These are phyloP conservation scores for Ceratocystis lukuohia DNA, from an alignment of 2,329 filamentous ascomycete species.

Conservation along the genomic window DNA sequence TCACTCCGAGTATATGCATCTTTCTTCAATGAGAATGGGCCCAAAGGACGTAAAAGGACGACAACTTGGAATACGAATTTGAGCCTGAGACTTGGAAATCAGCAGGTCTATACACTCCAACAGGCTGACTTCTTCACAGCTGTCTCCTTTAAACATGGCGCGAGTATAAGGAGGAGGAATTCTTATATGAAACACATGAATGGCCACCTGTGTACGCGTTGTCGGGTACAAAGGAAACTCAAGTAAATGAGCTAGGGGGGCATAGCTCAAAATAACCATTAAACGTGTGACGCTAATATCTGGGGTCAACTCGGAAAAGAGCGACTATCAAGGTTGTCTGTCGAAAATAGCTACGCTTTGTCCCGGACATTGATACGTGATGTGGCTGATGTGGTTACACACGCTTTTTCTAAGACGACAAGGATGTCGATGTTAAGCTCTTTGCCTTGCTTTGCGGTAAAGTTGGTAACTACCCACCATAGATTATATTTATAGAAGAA, in stretches of 20 bases:
- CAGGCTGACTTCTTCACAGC: too few species aligned
- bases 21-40: background rate
- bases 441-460: background rate
- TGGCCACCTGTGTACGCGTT: background rate
- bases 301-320: too few species aligned
- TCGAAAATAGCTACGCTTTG: background rate
- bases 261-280: too few species aligned
- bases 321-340: background rate
- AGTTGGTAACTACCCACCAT: background rate
- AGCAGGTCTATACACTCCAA: too few species aligned
- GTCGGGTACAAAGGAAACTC: background rate
- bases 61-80: background rate
- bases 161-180: background rate
- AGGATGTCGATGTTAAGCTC: background rate
- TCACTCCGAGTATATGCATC: background rate
- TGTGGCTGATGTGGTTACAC: background rate
- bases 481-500: background rate
- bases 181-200: too few species aligned
- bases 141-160: background rate
- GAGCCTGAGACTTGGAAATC: background rate
- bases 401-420: background rate
- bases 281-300: background rate
- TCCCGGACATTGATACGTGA: background rate
- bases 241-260: background rate
- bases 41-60: background rate